phyloP scores from a whole-genome alignment of 2,329 filamentous ascomycete species.

The Acrocalymma vagum region DNA sequence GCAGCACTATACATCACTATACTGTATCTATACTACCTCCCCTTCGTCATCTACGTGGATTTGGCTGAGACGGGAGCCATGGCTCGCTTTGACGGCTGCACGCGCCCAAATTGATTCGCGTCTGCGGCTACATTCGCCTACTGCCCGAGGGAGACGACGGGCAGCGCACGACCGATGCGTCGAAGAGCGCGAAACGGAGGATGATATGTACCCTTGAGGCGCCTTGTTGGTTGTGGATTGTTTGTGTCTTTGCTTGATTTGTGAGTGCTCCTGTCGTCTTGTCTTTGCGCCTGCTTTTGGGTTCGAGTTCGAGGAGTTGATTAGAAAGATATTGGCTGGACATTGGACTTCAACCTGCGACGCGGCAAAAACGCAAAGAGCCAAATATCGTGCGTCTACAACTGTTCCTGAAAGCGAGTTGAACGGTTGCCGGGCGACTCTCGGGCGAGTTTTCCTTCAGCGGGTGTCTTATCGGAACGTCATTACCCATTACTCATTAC shows the following conservation, averaged over 20 bases:
- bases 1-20: slow-evolving; percentile 35
- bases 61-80: slow-evolving; percentile 16
- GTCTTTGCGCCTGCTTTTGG: slow-evolving; percentile 4
- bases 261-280: slow-evolving; percentile 1
- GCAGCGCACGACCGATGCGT: slow-evolving; percentile 25
- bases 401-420: background rate
- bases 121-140: slow-evolving; percentile 22
- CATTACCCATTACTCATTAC: slow-evolving; percentile 38
- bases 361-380: background rate
- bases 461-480: slow-evolving; percentile 36
- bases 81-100: slow-evolving; percentile 15
- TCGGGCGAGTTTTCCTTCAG: no score
- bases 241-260: background rate
- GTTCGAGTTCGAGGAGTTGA: slow-evolving; percentile 2
- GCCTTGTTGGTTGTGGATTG: slow-evolving; percentile 4
- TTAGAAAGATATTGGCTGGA: background rate
- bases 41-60: slow-evolving; percentile 5
- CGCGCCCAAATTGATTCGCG: slow-evolving; percentile 12
- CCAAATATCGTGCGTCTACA: background rate
- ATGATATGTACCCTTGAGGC: slow-evolving; percentile 23
- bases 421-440: background rate
- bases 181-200: slow-evolving; percentile 6
- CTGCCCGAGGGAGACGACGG: slow-evolving; percentile 24
- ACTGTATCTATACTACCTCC: slow-evolving; percentile 29
- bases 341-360: background rate